These are phyloP conservation scores for Austroboletus festivus DNA, from an alignment of 768 basidiomycete genomes.

Conservation along the genomic window DNA sequence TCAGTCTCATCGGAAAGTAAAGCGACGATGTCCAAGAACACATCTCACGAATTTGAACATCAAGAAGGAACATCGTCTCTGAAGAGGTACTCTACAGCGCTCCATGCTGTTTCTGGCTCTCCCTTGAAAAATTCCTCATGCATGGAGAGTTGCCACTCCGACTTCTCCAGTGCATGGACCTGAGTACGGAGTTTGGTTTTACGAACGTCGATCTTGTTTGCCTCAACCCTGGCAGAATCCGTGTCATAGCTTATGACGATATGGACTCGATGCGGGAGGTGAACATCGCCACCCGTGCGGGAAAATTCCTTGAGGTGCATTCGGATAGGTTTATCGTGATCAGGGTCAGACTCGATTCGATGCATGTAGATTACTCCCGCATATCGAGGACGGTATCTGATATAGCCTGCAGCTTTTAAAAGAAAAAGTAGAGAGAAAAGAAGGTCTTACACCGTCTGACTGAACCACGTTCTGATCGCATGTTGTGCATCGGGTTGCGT, in stretches of 20 bases:
- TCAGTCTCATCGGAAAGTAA: too few relatives aligned
- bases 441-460: background rate
- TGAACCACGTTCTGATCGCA: slow-evolving; percentile 6
- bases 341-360: slow-evolving; percentile 16
- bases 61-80: too few relatives aligned
- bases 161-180: background rate
- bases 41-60: too few relatives aligned
- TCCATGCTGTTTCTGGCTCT: slow-evolving; percentile 12
- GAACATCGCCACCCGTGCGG: background rate
- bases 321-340: background rate
- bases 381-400: slow-evolving; percentile 5
- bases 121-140: slow-evolving; percentile 8
- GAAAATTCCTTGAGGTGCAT: slow-evolving; percentile 7
- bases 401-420: background rate
- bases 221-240: background rate
- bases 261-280: background rate
- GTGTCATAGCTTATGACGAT: slow-evolving; percentile 13
- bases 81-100: slow-evolving; percentile 10
- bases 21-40: too few relatives aligned
- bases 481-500: slow-evolving; percentile 1
- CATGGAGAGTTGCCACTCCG: slow-evolving; percentile 1
- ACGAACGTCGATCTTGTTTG: background rate
- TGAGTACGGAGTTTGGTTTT: background rate
- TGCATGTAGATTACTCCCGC: slow-evolving; percentile 19
- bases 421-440: background rate